These are phyloP conservation scores for Lyophyllum atratum DNA, from an alignment of 768 basidiomycete species.

Conservation along the genomic window DNA sequence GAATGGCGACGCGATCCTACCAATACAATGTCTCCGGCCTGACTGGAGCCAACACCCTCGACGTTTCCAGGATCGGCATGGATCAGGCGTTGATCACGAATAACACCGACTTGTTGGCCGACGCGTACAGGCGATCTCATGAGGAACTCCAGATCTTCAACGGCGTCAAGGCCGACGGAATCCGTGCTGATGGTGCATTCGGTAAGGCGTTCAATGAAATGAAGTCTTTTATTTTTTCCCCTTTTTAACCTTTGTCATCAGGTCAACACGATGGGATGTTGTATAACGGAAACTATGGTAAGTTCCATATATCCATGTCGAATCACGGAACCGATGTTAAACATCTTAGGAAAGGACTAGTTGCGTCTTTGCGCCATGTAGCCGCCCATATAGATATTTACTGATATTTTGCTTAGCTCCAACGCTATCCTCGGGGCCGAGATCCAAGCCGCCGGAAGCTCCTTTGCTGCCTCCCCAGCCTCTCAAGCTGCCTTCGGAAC, in stretches of 20 bases:
- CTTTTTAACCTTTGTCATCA: slow-evolving; percentile 23
- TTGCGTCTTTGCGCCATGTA: slow-evolving; percentile 20
- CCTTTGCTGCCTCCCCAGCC: slow-evolving; percentile 46
- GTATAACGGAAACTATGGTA: slow-evolving; percentile 75
- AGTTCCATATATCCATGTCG: slow-evolving; percentile 5
- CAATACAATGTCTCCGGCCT: slow-evolving; percentile 42
- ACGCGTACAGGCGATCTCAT: slow-evolving; percentile 56
- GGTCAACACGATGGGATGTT: slow-evolving; percentile 64
- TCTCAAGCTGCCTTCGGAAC: slow-evolving; percentile 44
- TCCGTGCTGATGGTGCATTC: slow-evolving; percentile 54
- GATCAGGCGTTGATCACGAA: slow-evolving; percentile 44
- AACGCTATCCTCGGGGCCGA: slow-evolving; percentile 67
- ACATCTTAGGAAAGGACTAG: slow-evolving; percentile 44
- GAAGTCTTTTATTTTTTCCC: background rate
- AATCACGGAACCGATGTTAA: slow-evolving; percentile 6
- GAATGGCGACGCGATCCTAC: slow-evolving; percentile 45
- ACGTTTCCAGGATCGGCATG: slow-evolving; percentile 64
- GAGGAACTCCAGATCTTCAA: slow-evolving; percentile 54
- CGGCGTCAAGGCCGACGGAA: slow-evolving; percentile 57
- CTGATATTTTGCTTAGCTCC: slow-evolving; percentile 35
- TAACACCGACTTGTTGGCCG: slow-evolving; percentile 46
- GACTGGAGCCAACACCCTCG: slow-evolving; percentile 58
- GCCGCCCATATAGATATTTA: background rate
- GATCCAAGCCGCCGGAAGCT: slow-evolving; percentile 59
- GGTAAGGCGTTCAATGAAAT: slow-evolving; percentile 31